Conservation (phyloP, 2,329 filamentous ascomycete genomes). For the Fusarium citri region DNA sequence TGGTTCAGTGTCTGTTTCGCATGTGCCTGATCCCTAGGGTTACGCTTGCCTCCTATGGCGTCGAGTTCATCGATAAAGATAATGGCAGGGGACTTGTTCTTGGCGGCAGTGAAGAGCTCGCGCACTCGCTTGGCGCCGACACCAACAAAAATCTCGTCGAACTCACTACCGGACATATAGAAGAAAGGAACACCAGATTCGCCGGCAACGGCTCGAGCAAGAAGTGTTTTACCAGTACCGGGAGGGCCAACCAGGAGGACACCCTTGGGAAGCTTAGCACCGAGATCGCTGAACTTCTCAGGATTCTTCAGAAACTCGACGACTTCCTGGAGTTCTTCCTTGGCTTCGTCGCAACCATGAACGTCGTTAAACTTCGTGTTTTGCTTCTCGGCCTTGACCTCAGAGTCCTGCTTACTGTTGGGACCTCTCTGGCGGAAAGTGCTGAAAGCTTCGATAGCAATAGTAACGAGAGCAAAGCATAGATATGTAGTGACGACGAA, state of each 20-base stretch:
- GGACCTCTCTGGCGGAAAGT: constrained; percentile 77
- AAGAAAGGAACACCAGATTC: constrained; percentile 99
- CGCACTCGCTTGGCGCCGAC: constrained; percentile 96
- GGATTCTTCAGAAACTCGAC: constrained; percentile 97
- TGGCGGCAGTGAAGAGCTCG: constrained; percentile 87
- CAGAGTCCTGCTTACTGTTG: constrained; percentile 77
- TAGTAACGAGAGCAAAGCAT: constrained; percentile 80
- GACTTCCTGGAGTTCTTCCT: constrained; percentile 96
- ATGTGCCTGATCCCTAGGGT: constrained; percentile 92
- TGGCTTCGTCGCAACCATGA: constrained; percentile 97
- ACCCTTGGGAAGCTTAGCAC: constrained; percentile 96
- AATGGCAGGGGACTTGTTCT: constrained; percentile 88
- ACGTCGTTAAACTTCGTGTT: constrained; percentile 93
- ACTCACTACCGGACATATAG: constrained; percentile 99
- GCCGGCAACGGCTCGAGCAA: constrained; percentile 94
- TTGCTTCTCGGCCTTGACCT: constrained; percentile 93
- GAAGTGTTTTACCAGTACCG: constrained; percentile 95
- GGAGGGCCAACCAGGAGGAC: constrained; percentile 94
- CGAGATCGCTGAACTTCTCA: constrained; percentile 91
- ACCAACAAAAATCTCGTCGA: constrained; percentile 98
- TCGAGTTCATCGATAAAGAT: constrained; percentile 96
- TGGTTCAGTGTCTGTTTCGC: constrained; percentile 98
- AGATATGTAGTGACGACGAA: constrained; percentile 85
- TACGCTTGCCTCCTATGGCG: constrained; percentile 93
- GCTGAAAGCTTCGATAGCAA: constrained; percentile 84